A percentile compares a stretch with the other conserved stretches of the same genome.
phyloP scores from a whole-genome alignment of 73 alveolate species.

The Uronychia setigera region DNA sequence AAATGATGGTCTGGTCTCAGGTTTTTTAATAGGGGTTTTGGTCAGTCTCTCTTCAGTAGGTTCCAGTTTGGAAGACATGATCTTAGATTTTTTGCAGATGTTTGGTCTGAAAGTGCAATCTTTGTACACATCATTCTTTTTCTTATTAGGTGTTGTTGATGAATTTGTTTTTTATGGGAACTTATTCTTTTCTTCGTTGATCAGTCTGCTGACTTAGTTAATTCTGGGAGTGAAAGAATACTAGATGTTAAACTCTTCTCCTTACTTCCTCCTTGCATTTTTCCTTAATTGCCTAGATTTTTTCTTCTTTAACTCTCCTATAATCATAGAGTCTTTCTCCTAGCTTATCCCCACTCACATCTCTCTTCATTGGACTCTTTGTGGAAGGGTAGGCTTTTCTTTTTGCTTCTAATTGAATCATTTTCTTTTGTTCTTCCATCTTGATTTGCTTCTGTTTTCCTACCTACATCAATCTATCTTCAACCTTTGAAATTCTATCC shows the following conservation, averaged over 20 bases:
- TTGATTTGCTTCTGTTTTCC: neutral
- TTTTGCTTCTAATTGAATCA: neutral
- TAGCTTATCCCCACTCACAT: neutral
- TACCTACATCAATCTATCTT: neutral
- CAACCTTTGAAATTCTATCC: neutral
- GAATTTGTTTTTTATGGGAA: neutral
- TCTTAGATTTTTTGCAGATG: neutral
- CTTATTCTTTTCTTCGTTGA: neutral
- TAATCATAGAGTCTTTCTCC: neutral
- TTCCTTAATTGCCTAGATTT: neutral
- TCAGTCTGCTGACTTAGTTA: neutral
- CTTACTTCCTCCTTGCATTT: neutral
- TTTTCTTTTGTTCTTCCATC: neutral
- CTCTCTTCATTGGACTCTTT: neutral
- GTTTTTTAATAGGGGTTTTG: neutral
- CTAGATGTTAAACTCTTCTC: neutral
- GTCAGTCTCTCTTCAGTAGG: neutral
- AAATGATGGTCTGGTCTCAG: neutral
- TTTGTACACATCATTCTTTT: neutral
- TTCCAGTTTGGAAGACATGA: neutral
- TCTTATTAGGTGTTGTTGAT: neutral
- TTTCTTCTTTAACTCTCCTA: neutral
- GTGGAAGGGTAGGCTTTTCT: neutral
- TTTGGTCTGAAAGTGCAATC: neutral
- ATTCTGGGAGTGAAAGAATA: neutral